Conservation (phyloP, 1,139 yeast species). For the Geotrichum fermentans region DNA sequence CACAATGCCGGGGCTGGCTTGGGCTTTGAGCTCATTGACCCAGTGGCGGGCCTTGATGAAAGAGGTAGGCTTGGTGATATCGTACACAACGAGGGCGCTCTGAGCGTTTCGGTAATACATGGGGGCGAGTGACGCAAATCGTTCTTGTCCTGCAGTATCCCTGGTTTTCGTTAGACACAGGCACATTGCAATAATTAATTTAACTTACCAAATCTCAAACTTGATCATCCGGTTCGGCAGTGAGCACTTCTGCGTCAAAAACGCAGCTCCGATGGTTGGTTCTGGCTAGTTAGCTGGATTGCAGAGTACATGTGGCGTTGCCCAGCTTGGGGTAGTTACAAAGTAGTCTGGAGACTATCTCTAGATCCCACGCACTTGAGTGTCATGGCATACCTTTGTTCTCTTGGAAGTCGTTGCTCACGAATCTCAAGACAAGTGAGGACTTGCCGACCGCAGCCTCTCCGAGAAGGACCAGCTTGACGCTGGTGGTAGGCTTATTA, state of each 20-base stretch:
- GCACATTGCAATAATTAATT: background rate
- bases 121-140: conserved; percentile 95
- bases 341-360: background rate
- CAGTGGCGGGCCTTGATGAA: conserved; percentile 98
- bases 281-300: conserved; percentile 37
- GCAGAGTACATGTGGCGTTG: background rate
- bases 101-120: conserved; percentile 99
- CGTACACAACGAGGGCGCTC: conserved; percentile 94
- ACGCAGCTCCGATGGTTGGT: conserved; percentile 98
- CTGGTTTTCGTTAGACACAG: conserved; percentile 7
- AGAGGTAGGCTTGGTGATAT: conserved; percentile 93
- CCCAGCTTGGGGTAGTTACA: background rate
- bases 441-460: conserved; percentile 99
- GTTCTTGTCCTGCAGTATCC: conserved; percentile 97
- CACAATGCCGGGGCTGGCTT: conserved; percentile 83
- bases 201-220: conserved; percentile 76
- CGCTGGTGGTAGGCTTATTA: conserved; percentile 57
- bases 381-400: conserved; percentile 53
- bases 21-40: conserved; percentile 95
- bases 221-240: conserved; percentile 87
- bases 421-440: conserved; percentile 85
- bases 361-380: background rate
- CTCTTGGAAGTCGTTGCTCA: conserved; percentile 92
- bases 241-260: conserved; percentile 88
- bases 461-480: conserved; percentile 83